Percentiles rank a stretch among this genome's conserved stretches.
phyloP scores from a whole-genome alignment of 2,329 filamentous ascomycete genomes.

The Sporothrix euskadiensis region DNA sequence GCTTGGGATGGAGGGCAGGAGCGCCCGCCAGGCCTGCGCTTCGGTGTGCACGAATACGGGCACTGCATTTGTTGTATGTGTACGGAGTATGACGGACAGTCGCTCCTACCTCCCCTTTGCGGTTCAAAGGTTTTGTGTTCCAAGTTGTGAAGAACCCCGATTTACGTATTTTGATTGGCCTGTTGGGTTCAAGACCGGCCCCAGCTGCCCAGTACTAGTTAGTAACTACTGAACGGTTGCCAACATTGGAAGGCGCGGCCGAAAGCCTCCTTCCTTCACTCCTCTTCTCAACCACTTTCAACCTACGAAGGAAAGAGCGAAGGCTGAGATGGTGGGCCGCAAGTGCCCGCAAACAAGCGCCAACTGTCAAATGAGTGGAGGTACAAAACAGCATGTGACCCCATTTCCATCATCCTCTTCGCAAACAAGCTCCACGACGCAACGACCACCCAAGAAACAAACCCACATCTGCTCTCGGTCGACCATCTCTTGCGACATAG shows the following conservation, averaged over 20 bases:
- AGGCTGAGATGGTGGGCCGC: slow-evolving; percentile 9
- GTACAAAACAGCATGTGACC: slow-evolving; percentile 18
- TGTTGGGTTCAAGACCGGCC: not conserved
- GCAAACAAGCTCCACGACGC: not conserved
- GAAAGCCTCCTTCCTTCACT: not conserved
- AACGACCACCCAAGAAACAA: not conserved
- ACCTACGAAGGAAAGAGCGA: not conserved
- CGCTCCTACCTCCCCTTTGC: not conserved
- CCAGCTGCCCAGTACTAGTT: not conserved
- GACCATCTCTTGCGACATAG: not conserved
- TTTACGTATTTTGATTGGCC: not conserved
- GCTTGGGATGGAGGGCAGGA: not conserved
- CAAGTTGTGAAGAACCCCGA: not conserved
- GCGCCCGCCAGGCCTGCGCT: not conserved
- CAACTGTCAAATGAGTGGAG: too few relatives aligned
- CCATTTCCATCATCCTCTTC: slow-evolving; percentile 9
- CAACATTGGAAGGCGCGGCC: slow-evolving; percentile 6
- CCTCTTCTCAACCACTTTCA: not conserved
- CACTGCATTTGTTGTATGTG: slow-evolving; percentile 3
- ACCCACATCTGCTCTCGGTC: not conserved
- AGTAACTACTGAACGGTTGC: not conserved
- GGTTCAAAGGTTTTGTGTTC: not conserved
- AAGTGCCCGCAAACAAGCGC: too few relatives aligned
- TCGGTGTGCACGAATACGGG: slow-evolving; percentile 15
- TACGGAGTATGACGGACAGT: slow-evolving; percentile 2